Evolutionary conservation across 768 basidiomycete genomes (phyloP).

Genomic region (Serendipita sp.): DNA sequence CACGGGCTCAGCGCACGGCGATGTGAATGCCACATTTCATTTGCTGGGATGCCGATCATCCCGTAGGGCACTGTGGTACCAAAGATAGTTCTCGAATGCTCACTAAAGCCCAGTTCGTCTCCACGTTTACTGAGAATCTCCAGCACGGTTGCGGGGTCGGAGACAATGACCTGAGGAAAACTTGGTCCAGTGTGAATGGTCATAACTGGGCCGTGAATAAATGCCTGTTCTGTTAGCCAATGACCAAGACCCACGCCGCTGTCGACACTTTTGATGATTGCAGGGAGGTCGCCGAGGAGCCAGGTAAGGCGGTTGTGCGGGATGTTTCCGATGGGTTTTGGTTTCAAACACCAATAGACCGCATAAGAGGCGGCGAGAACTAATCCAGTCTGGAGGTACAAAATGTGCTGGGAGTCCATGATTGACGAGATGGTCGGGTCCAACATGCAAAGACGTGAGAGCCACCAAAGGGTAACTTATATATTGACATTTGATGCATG

Average conservation of each 20-base stretch:
- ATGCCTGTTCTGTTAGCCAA: not conserved
- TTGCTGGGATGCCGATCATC: not conserved
- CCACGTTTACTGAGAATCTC: not conserved
- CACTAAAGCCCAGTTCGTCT: not conserved
- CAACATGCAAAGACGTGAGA: too few species aligned
- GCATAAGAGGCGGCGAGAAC: not conserved
- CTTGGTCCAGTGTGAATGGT: not conserved
- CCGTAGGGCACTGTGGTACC: not conserved
- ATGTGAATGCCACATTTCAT: constrained; percentile 1
- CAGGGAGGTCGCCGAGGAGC: not conserved
- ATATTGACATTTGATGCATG: too few species aligned
- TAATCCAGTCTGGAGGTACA: too few species aligned
- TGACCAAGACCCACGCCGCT: not conserved
- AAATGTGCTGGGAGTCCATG: too few species aligned
- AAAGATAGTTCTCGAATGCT: not conserved
- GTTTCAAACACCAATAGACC: not conserved
- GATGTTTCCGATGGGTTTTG: not conserved
- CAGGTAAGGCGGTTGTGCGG: not conserved
- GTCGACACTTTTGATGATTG: not conserved
- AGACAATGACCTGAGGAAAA: not conserved
- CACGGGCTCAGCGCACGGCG: not conserved
- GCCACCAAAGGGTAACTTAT: too few species aligned
- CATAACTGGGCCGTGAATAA: not conserved
- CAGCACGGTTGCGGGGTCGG: not conserved
- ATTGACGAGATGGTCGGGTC: too few species aligned